Percentiles rank a stretch among this genome's conserved stretches.
These are phyloP conservation scores for Plasmodium sp. DNA, from an alignment of 169 alveolate species.

Conservation along the genomic window DNA sequence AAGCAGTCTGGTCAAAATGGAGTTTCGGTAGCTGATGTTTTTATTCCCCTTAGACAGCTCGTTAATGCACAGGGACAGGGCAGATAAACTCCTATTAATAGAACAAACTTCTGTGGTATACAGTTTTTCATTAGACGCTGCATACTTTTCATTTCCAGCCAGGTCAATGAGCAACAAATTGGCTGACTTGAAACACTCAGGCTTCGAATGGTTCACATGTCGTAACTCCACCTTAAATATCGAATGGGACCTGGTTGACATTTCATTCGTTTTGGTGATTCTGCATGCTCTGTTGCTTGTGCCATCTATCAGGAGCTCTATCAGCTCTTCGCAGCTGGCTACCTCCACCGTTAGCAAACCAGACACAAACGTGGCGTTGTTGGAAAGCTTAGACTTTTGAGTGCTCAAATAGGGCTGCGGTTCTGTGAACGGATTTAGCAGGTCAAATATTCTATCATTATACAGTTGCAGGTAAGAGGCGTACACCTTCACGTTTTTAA, in stretches of 20 bases:
- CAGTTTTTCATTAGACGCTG: conserved; percentile 75
- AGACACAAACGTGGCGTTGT: conserved; percentile 30
- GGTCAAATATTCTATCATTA: conserved; percentile 82
- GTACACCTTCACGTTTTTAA: conserved; percentile 75
- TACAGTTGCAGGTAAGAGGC: conserved; percentile 83
- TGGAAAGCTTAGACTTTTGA: conserved; percentile 34
- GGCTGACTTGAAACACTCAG: conserved; percentile 32
- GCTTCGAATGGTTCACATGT: conserved; percentile 23
- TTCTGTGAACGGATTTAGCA: conserved; percentile 74
- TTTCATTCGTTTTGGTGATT: conserved; percentile 85
- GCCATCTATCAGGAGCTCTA: conserved; percentile 83
- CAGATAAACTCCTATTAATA: conserved; percentile 81
- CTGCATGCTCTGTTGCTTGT: conserved; percentile 86
- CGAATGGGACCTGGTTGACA: conserved; percentile 88
- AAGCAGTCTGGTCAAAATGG: conserved; percentile 70
- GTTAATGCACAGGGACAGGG: conserved; percentile 79
- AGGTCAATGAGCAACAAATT: conserved; percentile 49
- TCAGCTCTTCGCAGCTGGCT: conserved; percentile 76
- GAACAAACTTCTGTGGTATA: conserved; percentile 83
- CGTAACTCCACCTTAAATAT: conserved; percentile 83
- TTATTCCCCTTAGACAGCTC: conserved; percentile 79
- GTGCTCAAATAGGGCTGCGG: conserved; percentile 67
- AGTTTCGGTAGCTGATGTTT: conserved; percentile 67
- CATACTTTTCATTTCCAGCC: conserved; percentile 82
- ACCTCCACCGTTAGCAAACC: conserved; percentile 81